phyloP scores from a whole-genome alignment of 1,284 basidiomycete genomes.

The Ganoderma meredithae region DNA sequence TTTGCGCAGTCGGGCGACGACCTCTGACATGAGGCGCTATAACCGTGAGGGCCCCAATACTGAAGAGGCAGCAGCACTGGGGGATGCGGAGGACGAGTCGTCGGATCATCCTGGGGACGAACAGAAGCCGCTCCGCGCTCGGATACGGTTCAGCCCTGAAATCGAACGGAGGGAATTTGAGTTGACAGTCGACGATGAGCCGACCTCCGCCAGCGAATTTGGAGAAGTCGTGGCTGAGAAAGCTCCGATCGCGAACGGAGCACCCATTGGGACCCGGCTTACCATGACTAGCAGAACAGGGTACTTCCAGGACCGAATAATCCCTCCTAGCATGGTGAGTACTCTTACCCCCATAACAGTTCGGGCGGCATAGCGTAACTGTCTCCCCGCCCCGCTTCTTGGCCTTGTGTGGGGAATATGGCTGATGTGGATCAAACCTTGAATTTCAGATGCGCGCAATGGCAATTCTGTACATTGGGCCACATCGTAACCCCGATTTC shows the following conservation, averaged over 20 bases:
- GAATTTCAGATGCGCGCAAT: constrained; percentile 90
- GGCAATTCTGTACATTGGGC: constrained; percentile 97
- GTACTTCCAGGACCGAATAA: constrained; percentile 92
- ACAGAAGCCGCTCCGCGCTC: constrained; percentile 67
- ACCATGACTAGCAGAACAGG: constrained; percentile 97
- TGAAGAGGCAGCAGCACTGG: constrained; percentile 45
- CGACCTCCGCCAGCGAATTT: constrained; percentile 20
- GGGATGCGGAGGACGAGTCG: constrained; percentile 58
- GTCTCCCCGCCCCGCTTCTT: constrained; percentile 12
- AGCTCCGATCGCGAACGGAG: constrained; percentile 12
- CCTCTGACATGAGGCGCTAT: constrained; percentile 18
- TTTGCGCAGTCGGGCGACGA: constrained; percentile 31
- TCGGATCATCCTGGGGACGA: constrained; percentile 57
- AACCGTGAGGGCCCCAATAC: constrained; percentile 9
- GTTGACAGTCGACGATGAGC: constrained; percentile 24
- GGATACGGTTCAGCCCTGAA: constrained; percentile 55
- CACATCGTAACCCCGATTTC: constrained; percentile 92
- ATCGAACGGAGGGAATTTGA: constrained; percentile 25
- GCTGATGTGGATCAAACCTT: constrained; percentile 21
- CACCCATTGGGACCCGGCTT: constrained; percentile 56
- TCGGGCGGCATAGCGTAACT: constrained; percentile 7
- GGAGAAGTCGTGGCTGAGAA: constrained; percentile 8
- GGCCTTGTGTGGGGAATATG: constrained; percentile 16
- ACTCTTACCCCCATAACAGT: constrained; percentile 12
- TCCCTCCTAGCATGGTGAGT: constrained; percentile 91